Percentiles rank a stretch among this genome's conserved stretches.
Evolutionary conservation across 1,139 yeast species (phyloP).

Genomic region (Hemisphaericaspora xylofermentans): DNA sequence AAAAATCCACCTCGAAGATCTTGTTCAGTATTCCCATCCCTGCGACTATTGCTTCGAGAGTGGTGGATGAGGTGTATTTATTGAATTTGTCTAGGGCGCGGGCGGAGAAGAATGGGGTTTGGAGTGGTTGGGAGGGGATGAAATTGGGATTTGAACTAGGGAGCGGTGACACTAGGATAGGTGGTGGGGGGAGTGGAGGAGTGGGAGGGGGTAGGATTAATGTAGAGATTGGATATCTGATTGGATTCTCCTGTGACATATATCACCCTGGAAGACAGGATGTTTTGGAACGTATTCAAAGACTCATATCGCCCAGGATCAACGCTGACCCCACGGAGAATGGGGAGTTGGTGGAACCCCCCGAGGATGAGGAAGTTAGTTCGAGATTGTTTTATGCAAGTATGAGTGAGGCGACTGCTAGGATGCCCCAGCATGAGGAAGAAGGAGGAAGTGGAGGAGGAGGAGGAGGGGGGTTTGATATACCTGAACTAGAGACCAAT

Average conservation of each 20-base stretch:
- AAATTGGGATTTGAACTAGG: slow-evolving; percentile 7
- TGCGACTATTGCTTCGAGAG: slow-evolving; percentile 2
- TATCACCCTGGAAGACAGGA: slow-evolving; percentile 6
- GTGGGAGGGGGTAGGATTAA: slow-evolving; percentile 8
- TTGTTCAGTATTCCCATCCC: slow-evolving; percentile 4
- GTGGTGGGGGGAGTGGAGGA: too few species aligned
- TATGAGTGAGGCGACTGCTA: slow-evolving; percentile 32
- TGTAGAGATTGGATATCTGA: slow-evolving; percentile 10
- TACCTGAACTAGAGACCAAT: slow-evolving; percentile 51
- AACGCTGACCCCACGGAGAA: slow-evolving; percentile 1
- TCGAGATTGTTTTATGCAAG: slow-evolving; percentile 36
- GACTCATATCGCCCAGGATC: neutral
- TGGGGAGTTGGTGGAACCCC: slow-evolving; percentile 2
- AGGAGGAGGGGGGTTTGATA: slow-evolving; percentile 20
- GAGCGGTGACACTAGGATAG: too few species aligned
- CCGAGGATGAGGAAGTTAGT: slow-evolving; percentile 14
- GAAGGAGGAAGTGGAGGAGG: neutral
- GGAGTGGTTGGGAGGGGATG: neutral
- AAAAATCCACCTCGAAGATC: neutral
- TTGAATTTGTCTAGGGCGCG: slow-evolving; percentile 4
- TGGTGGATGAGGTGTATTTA: slow-evolving; percentile 10
- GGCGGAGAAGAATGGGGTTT: slow-evolving; percentile 7
- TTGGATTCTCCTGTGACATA: slow-evolving; percentile 9
- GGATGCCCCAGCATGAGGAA: slow-evolving; percentile 19
- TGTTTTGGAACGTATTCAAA: slow-evolving; percentile 2